Base-by-base conservation (phyloP, 768 basidiomycete genomes). In the Cystobasidium tubakii region DNA sequence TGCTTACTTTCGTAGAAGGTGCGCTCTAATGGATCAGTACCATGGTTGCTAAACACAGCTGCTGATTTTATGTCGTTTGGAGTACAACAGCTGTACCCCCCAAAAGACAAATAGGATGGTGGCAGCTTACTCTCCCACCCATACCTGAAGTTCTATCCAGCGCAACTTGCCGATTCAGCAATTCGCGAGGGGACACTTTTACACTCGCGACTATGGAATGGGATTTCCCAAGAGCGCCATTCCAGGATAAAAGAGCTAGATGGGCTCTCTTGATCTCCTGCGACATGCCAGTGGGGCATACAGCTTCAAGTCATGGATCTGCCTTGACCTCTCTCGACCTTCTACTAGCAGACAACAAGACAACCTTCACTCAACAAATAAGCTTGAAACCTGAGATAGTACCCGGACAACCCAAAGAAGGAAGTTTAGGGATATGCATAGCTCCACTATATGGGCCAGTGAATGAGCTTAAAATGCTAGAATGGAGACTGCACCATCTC, bases 401-500 rank as follows among this genome's bases (percentile, higher is more conserved):
- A n/a, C 53, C 53, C 15, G 39, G 15, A 54, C 4, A n/a, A 54
- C 7, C 27, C 21, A n/a, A 54, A 29, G 27, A 54, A 54, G 53
- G 53, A 54, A 54, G 53, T 54, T 29, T 54, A 54, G 53, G 53
- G 10, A 70, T 70, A 15, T 70, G 66, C 33, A 44, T 70, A 2
- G 44, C 66, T 6, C 66, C 66, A 17, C 17, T 70, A n/a, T 70
- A 54, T 50, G 66, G 66, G 6, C n/a, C 23, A 7, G 3, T 54
- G 4, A 46, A 70, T 42, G 36, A 53, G 4, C 46, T 70, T 3
- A 39, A 33, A 13, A 29, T 70, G 13, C n/a, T 70, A 25, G 66
- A 70, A 70, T 70, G 66, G 66, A 19, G 66, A 19, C 9, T 70
- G 17, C 66, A 70, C 25, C 66, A 70, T 55, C 43, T 46, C 2